phyloP scores from a whole-genome alignment of 1,284 basidiomycete species.

The Agaricales sp. region DNA sequence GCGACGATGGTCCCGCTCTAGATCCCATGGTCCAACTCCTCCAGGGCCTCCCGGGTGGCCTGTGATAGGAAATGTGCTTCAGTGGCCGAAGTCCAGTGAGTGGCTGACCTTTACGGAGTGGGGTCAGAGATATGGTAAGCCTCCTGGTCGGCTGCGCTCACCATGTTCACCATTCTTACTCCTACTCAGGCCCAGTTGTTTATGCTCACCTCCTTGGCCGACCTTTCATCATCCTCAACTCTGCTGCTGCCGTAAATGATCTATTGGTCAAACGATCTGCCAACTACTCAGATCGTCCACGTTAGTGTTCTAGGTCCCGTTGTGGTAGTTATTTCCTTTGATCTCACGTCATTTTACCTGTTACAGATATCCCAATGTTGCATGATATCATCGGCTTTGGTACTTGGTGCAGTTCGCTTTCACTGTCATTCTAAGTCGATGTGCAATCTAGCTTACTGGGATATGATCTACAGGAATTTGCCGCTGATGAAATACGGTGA shows the following conservation, averaged over 20 bases:
- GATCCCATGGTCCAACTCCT: neutral
- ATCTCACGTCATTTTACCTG: neutral
- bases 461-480: neutral
- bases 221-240: neutral
- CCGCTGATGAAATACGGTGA: neutral
- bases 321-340: neutral
- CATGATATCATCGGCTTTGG: neutral
- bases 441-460: too few species aligned
- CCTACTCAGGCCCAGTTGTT: neutral
- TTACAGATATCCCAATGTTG: neutral
- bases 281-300: neutral
- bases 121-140: neutral
- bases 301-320: neutral
- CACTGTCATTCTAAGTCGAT: neutral
- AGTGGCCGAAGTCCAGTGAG: neutral
- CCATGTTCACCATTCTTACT: neutral
- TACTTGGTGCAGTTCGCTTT: neutral
- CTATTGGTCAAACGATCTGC: neutral
- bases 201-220: neutral
- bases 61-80: neutral
- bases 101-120: neutral
- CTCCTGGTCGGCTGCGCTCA: neutral
- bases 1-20: too few species aligned
- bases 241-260: neutral
- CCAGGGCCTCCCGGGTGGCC: neutral